Base-by-base conservation (phyloP, 129 eudicot species). In the Dittrichia graveolens region DNA sequence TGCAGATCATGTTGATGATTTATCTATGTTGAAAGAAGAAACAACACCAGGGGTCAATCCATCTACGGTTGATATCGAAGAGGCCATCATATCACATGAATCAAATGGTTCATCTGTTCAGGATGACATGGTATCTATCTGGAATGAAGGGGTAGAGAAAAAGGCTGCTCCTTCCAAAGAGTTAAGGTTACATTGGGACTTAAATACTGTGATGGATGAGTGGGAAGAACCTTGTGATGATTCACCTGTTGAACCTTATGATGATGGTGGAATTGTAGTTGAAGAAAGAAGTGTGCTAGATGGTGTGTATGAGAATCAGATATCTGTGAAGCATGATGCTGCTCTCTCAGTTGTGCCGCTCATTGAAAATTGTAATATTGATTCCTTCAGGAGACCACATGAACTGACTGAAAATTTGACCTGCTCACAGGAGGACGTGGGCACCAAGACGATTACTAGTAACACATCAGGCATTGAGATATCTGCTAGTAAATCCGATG, bases 131-230 rank as follows among this genome's bases (percentile, higher is more conserved):
- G 44, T 12, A 15, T 69, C 72, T 55, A 35, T 18, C 38, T 64
- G 67, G 60, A 72, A 70, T 12, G 65, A 71, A 50, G 50, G 4
- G 41, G 67, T 7, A 42, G 56, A 63, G 41, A 14, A 59, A 40
- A 65, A 41, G 19, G 35, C 13, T 72, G 69, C 19, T 58, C 63
- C 69, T 57, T 68, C 62, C 1, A 71, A 71, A 63, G 77, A 45
- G 48, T 43, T 67, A 61, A 67, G 79, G 71, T 68, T 79, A 40
- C 83, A 79, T 62, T 79, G 83, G 83, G 83, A 79, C 71, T 67
- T 74, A 12, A 79, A 74, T 34, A 79, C 74, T 0, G 75, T 73
- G 18, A 73, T 79, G 83, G 83, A 79, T 47, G 79, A 73, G 39
- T 79, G 83, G 83, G 71, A 73, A 40, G 75, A 73, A 66, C 83